These are phyloP conservation scores for Botrytis squamosa DNA, from an alignment of 2,329 filamentous ascomycete species.

Conservation along the genomic window DNA sequence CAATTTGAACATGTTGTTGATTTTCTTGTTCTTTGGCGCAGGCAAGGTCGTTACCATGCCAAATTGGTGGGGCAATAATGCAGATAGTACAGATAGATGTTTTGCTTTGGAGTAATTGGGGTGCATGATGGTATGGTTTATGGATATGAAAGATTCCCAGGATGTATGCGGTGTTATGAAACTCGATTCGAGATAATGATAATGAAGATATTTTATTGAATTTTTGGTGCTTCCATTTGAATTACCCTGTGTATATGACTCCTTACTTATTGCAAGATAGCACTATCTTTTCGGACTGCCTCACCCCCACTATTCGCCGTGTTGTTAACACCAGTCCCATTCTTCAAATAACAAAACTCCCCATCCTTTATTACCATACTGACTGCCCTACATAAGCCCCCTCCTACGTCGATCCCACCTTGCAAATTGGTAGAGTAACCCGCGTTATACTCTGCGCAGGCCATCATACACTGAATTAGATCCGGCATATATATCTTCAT, in stretches of 20 bases:
- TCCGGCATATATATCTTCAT: slow-evolving; percentile 20
- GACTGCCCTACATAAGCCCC: slow-evolving; percentile 17
- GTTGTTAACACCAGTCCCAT: slow-evolving; percentile 22
- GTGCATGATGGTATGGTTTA: neutral
- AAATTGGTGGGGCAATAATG: slow-evolving; percentile 64
- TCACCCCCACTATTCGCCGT: slow-evolving; percentile 6
- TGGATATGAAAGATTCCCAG: neutral
- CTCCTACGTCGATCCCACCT: neutral
- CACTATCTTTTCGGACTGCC: slow-evolving; percentile 18
- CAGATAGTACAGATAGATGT: slow-evolving; percentile 54
- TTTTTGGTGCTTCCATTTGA: neutral
- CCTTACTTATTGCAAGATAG: slow-evolving; percentile 12
- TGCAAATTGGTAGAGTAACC: neutral
- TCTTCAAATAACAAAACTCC: slow-evolving; percentile 23
- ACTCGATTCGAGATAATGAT: slow-evolving; percentile 8
- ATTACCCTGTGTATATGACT: neutral
- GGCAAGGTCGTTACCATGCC: slow-evolving; percentile 58
- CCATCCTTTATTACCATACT: slow-evolving; percentile 13
- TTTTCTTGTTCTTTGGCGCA: slow-evolving; percentile 59
- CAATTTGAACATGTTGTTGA: slow-evolving; percentile 59
- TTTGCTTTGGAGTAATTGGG: slow-evolving; percentile 46
- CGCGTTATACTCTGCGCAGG: slow-evolving; percentile 21
- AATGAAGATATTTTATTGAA: neutral
- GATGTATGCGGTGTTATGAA: neutral
- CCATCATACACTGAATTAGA: slow-evolving; percentile 11